Evolutionary conservation across 2,329 filamentous ascomycete species (phyloP), one percentile per base, ranked within the genome.

Genomic region (Verticillium nonalfalfae): DNA sequence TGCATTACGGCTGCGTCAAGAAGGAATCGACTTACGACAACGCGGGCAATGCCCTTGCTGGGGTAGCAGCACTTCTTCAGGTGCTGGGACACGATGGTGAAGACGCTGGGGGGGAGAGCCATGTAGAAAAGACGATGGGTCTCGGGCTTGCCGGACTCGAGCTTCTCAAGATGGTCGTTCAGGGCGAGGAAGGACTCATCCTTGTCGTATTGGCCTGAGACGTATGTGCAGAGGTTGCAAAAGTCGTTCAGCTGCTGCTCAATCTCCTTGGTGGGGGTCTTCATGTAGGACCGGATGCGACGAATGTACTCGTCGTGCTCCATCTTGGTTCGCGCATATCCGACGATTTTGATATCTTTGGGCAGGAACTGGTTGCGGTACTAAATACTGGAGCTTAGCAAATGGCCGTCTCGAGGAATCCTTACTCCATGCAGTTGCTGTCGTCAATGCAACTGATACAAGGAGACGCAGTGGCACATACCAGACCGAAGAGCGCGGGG

Each of bases 321-420:
- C 95, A 99, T 99, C 84, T 97, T 97, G 70, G 95, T 99, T 75
- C 95, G 89, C 71, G 95, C 95, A 91, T 99, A 99, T 82, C 95
- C 95, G 72, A 99, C 88, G 75, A 99, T 97, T 78, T 88, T 91
- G 79, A 97, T 93, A 78, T 96, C 93, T 79, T 96, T 96, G 71
- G 88, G 95, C 59, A 99, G 90, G 82, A 98, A 99, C 79, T 97
- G 94, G 83, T 99, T 99, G 75, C 95, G 92, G 82, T 94, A 97
- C 93, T 97, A 74, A 52, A 59, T 57, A 58, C 21, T 36, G 45
- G 33, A 31, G 40, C 63, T 62, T 59, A 63, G 59, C 11, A 45
- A 56, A 26, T n/a, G 26, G 26, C 45, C n/a, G 45, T 11, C 21
- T 18, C 9, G 45, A 50, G n/a, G 45, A 7, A 9, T 5, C 5